phyloP scores from a whole-genome alignment of 768 basidiomycete species.

The Pluteus cervinus region DNA sequence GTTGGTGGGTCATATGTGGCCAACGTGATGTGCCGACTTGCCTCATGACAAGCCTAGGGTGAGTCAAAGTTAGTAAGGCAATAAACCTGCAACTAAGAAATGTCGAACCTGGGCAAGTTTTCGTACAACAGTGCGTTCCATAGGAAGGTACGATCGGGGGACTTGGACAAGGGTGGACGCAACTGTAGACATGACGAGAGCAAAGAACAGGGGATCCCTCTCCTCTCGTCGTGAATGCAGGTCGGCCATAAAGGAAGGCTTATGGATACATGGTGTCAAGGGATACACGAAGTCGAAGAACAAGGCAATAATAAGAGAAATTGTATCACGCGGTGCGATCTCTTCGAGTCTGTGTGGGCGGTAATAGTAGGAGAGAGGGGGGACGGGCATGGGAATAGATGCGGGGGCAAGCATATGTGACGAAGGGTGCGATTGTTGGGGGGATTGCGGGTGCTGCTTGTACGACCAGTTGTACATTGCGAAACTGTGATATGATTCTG shows the following conservation, averaged over 20 bases:
- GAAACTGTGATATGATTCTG: slow-evolving; percentile 57
- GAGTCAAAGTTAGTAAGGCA: slow-evolving; percentile 4
- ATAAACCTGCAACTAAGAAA: slow-evolving; percentile 2
- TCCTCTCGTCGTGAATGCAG: slow-evolving; percentile 76
- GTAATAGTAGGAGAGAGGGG: slow-evolving; percentile 68
- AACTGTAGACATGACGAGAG: slow-evolving; percentile 84
- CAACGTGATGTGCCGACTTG: slow-evolving; percentile 74
- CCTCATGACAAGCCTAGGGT: slow-evolving; percentile 66
- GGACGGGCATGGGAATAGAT: slow-evolving; percentile 42
- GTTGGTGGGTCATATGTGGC: slow-evolving; percentile 80
- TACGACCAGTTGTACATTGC: slow-evolving; percentile 68
- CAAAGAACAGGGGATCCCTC: slow-evolving; percentile 84
- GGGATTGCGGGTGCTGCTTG: slow-evolving; percentile 58
- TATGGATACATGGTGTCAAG: slow-evolving; percentile 86
- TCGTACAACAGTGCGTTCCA: slow-evolving; percentile 80
- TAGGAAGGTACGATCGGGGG: slow-evolving; percentile 81
- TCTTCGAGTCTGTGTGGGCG: slow-evolving; percentile 76
- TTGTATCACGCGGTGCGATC: slow-evolving; percentile 75
- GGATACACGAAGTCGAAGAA: slow-evolving; percentile 96
- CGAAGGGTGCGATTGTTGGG: slow-evolving; percentile 33
- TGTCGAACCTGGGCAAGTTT: slow-evolving; percentile 57
- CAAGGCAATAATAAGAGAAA: slow-evolving; percentile 75
- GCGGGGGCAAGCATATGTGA: no score
- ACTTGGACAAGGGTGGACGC: slow-evolving; percentile 86
- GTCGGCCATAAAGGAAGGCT: slow-evolving; percentile 90